These are phyloP conservation scores for Thalassiosira mediterranea DNA, from an alignment of 352 stramenopile genomes.

Conservation along the genomic window DNA sequence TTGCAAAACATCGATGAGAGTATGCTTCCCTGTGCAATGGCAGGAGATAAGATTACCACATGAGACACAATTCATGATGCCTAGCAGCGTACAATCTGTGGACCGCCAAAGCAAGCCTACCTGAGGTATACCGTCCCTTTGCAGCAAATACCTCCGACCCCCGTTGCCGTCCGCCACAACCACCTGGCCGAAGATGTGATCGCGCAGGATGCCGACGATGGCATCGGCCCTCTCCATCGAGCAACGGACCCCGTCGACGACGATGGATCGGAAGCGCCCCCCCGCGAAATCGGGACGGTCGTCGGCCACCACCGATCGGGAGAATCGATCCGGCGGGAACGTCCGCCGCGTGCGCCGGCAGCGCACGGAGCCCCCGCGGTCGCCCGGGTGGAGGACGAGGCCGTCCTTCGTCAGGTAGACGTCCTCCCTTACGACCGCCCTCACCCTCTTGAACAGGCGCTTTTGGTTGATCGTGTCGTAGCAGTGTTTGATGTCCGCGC, in stretches of 20 bases:
- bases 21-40: conserved; percentile 63
- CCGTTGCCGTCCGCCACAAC: conserved; percentile 59
- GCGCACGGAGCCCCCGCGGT: conserved; percentile 23
- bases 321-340: conserved; percentile 26
- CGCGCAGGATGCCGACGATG: conserved; percentile 58
- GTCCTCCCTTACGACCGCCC: conserved; percentile 55
- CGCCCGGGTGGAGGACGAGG: conserved; percentile 55
- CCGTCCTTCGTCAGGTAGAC: conserved; percentile 75
- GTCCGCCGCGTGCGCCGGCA: conserved; percentile 45
- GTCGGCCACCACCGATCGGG: not conserved
- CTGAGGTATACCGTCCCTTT: conserved; percentile 73
- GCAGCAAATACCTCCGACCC: conserved; percentile 57
- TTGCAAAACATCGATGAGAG: conserved; percentile 82
- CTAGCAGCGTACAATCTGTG: not conserved
- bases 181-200: conserved; percentile 75
- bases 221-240: conserved; percentile 49
- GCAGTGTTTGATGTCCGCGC: conserved; percentile 79
- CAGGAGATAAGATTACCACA: not conserved
- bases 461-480: conserved; percentile 83
- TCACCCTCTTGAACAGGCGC: conserved; percentile 63
- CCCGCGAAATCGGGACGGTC: conserved; percentile 13
- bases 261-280: conserved; percentile 51
- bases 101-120: conserved; percentile 1
- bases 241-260: conserved; percentile 59
- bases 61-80: too few relatives aligned